Percentiles rank a stretch among this genome's conserved stretches.
phyloP scores from a whole-genome alignment of 306 rosid species.

The Oxytropis ochrocephala region DNA sequence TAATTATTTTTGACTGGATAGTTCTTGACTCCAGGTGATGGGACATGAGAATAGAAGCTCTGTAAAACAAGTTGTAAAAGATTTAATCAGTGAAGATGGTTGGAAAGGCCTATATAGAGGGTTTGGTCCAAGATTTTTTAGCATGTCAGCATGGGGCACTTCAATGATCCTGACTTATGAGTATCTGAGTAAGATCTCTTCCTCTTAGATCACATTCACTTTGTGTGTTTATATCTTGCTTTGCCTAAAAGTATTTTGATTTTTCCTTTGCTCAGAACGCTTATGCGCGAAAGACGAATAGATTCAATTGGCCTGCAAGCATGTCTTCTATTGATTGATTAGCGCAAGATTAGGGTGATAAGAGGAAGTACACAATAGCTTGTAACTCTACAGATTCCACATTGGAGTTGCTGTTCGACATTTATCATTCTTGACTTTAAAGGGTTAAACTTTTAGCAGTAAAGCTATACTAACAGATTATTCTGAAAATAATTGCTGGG shows the following conservation, averaged over 20 bases:
- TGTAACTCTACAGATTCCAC: slow-evolving; percentile 16
- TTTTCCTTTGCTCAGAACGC: slow-evolving; percentile 57
- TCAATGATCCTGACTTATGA: slow-evolving; percentile 93
- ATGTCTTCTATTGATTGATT: neutral
- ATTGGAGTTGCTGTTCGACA: slow-evolving; percentile 21
- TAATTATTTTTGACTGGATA: slow-evolving; percentile 11
- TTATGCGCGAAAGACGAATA: slow-evolving; percentile 62
- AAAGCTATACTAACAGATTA: slow-evolving; percentile 20
- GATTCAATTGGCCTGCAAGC: slow-evolving; percentile 8
- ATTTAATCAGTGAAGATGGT: slow-evolving; percentile 75
- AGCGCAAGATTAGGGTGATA: slow-evolving; percentile 16
- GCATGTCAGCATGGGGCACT: slow-evolving; percentile 96
- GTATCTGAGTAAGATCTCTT: slow-evolving; percentile 63
- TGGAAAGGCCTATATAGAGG: slow-evolving; percentile 96
- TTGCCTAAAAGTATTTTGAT: neutral
- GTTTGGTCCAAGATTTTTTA: slow-evolving; percentile 90
- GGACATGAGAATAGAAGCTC: slow-evolving; percentile 60
- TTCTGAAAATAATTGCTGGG: slow-evolving; percentile 10
- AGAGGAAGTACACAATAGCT: neutral
- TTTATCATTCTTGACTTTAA: slow-evolving; percentile 15
- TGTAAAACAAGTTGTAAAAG: slow-evolving; percentile 64
- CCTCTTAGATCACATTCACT: neutral
- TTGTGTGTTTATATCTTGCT: neutral
- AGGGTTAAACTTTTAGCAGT: slow-evolving; percentile 19
- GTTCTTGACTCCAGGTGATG: slow-evolving; percentile 53